Percentiles rank a stretch among this genome's conserved stretches.
Evolutionary conservation across 1,284 basidiomycete genomes (phyloP).

Genomic region (Malassezia japonica): DNA sequence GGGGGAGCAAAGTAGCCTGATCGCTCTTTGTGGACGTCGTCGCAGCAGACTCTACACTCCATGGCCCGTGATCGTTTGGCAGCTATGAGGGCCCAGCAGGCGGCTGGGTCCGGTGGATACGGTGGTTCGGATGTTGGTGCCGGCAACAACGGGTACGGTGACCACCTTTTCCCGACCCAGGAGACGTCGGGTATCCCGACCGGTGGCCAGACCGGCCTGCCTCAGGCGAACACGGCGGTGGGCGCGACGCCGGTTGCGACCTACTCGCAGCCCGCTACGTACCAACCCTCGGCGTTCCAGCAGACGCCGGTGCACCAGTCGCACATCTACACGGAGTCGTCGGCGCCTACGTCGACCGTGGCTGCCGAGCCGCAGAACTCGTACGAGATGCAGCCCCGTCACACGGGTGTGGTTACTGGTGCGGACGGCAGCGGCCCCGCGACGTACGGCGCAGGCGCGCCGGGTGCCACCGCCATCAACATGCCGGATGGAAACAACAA

Average conservation of each 20-base stretch:
- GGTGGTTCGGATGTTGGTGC: slow-evolving; percentile 21
- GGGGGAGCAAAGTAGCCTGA: too few relatives aligned
- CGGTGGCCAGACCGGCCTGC: background rate
- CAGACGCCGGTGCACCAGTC: background rate
- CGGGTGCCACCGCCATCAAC: slow-evolving; percentile 5
- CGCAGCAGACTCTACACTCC: too few relatives aligned
- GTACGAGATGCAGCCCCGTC: slow-evolving; percentile 16
- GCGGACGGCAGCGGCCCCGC: background rate
- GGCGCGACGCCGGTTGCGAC: background rate
- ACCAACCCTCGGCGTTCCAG: background rate
- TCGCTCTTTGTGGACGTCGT: background rate
- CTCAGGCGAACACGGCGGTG: background rate
- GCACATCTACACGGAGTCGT: too few relatives aligned
- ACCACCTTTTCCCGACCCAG: slow-evolving; percentile 44
- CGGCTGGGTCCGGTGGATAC: slow-evolving; percentile 35
- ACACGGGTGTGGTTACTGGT: background rate
- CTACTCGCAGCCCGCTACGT: background rate
- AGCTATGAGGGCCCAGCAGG: slow-evolving; percentile 34
- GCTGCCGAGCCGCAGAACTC: slow-evolving; percentile 8
- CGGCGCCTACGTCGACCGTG: slow-evolving; percentile 11
- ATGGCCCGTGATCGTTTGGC: slow-evolving; percentile 33
- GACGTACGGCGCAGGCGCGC: background rate
- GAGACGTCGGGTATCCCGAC: slow-evolving; percentile 20
- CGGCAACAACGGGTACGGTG: slow-evolving; percentile 47
- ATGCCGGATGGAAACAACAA: slow-evolving; percentile 13